Conservation (phyloP, 1,139 yeast species). For the Geotrichum fermentans region DNA sequence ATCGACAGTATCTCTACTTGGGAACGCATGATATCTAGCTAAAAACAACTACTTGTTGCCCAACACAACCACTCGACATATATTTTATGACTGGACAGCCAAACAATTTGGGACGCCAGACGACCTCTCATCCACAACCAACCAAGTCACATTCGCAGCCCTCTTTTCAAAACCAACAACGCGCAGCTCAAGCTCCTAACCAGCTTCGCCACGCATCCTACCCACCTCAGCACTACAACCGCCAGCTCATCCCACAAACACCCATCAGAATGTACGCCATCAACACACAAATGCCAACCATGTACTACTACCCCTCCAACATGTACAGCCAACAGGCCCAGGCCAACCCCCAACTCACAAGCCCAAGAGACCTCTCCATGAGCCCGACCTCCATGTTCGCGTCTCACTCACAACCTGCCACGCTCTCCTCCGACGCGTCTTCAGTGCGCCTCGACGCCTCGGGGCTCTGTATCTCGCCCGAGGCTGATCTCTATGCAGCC, state of each 20-base stretch:
- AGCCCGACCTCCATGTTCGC: neutral
- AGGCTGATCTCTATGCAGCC: constrained; percentile 4
- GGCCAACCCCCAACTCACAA: neutral
- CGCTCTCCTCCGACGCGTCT: neutral
- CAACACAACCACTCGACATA: neutral
- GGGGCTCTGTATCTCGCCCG: neutral
- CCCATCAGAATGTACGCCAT: constrained; percentile 6
- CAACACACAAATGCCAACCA: neutral
- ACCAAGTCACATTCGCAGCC: constrained; percentile 2
- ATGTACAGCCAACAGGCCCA: neutral
- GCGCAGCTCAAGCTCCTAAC: neutral
- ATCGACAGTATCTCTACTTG: neutral
- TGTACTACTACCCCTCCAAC: constrained; percentile 5
- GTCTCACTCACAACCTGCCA: neutral
- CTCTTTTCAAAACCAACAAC: constrained; percentile 6
- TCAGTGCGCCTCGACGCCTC: neutral
- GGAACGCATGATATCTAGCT: neutral
- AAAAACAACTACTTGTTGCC: neutral
- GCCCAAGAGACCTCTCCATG: constrained; percentile 5
- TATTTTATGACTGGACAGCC: constrained; percentile 6
- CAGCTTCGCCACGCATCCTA: neutral
- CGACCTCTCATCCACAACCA: constrained; percentile 1
- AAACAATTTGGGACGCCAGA: constrained; percentile 7
- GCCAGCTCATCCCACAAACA: neutral
- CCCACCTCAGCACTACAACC: neutral